Conservation (phyloP, 176 grass and related monocot species). For the Themeda triandra region DNA sequence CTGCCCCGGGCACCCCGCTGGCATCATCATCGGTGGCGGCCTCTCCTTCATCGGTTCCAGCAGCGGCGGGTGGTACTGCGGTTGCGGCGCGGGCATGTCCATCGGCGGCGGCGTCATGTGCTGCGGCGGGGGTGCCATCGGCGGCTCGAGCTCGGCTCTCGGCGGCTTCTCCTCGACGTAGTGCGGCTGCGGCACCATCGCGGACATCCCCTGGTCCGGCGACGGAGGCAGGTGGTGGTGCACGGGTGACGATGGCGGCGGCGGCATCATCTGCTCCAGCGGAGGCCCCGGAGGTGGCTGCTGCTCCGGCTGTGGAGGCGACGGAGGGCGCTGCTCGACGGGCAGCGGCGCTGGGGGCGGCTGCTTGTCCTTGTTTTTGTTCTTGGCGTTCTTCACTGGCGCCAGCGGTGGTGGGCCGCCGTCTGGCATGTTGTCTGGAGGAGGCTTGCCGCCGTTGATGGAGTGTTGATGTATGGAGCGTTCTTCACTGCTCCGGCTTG, state of each 20-base stretch:
- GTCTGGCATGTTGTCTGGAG: neutral
- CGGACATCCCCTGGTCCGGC: neutral
- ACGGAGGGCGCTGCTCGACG: neutral
- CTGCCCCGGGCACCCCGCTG: neutral
- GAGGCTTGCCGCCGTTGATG: neutral
- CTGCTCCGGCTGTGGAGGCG: neutral
- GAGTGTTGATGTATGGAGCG: too few relatives aligned
- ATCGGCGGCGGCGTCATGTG: neutral
- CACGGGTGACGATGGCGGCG: neutral
- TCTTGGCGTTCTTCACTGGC: neutral
- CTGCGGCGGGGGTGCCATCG: neutral
- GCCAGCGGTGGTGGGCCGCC: neutral
- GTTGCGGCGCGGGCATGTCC: neutral
- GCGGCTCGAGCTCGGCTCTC: neutral
- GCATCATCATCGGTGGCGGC: neutral
- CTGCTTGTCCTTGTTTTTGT: neutral
- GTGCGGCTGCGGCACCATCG: neutral
- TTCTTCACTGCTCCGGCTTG: too few relatives aligned
- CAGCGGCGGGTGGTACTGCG: neutral
- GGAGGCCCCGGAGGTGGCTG: neutral
- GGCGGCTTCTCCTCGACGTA: conserved; percentile 4
- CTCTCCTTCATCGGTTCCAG: neutral
- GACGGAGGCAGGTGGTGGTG: neutral
- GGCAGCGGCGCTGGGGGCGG: neutral
- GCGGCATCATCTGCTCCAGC: neutral